Base-by-base conservation (phyloP, 805 yeast species). In the Limtongia smithiae region DNA sequence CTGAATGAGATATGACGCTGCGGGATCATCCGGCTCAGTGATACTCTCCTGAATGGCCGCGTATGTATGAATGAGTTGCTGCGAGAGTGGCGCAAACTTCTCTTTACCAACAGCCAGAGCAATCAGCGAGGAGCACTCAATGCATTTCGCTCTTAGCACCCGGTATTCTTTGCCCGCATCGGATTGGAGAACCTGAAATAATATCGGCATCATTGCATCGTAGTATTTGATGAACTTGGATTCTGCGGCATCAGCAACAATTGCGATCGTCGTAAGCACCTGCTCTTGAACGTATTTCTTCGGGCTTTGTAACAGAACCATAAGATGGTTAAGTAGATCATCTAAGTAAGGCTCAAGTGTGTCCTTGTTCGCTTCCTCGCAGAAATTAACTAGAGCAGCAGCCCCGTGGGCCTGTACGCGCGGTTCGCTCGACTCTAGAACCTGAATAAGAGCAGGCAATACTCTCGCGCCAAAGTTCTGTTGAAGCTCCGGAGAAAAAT, bases 381-480 rank as follows among this genome's bases (percentile, higher is more conserved):
- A 80, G 66, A 93, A 93, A 66, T 93, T 93, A 39, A 93, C 97
- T 61, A 91, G 74, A 0, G 98, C 98, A 44, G 98, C 98, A 37
- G 98, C 97, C 15, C 97, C 97, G 65, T 93, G 98, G 0, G 96
- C 87, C 71, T 91, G 97, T 21, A 93, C 98, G 63, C 97, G 76
- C 44, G 94, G 91, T 49, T 83, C 90, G 3, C 68, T 64, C 41
- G 88, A 80, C 55, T 77, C 77, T 44, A 93, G 76, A 72, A 79
- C 87, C 11, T 94, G 81, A 46, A 93, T 85, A 57, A 93, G 75
- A 1, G 94, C 93, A 5, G 97, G 97, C 47, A 93, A 73, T 38
- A 93, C 81, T 56, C 85, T 73, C 58, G 78, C 79, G 54, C 90
- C 95, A 18, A 88, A 77, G 43, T 85, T 81, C 60, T 83, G 76